phyloP scores from a whole-genome alignment of 2,329 filamentous ascomycete genomes.

The Plectosphaerella plurivora region DNA sequence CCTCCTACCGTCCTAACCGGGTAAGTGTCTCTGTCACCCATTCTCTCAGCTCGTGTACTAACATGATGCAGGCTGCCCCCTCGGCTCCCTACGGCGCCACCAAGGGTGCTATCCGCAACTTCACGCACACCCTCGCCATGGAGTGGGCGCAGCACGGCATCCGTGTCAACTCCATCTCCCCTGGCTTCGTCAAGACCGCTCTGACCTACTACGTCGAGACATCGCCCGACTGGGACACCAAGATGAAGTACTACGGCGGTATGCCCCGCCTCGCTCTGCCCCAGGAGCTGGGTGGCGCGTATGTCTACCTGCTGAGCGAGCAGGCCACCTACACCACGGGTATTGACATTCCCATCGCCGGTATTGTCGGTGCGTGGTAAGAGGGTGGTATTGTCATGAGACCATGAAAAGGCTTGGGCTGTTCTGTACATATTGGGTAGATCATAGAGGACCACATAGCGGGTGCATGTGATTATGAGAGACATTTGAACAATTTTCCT shows the following conservation, averaged over 20 bases:
- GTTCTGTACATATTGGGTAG: neutral
- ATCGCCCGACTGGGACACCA: slow-evolving; percentile 49
- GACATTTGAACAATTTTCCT: too few relatives aligned
- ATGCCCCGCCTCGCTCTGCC: slow-evolving; percentile 50
- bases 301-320: slow-evolving; percentile 50
- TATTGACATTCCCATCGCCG: slow-evolving; percentile 42
- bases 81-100: slow-evolving; percentile 43
- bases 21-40: neutral
- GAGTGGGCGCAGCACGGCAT: slow-evolving; percentile 42
- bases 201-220: slow-evolving; percentile 46
- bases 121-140: slow-evolving; percentile 36
- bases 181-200: slow-evolving; percentile 36
- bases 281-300: slow-evolving; percentile 50
- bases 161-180: slow-evolving; percentile 41
- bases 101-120: slow-evolving; percentile 37
- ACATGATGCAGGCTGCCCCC: slow-evolving; percentile 28
- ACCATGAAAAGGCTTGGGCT: neutral
- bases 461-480: too few relatives aligned
- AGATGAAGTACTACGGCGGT: slow-evolving; percentile 54
- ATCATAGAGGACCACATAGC: too few relatives aligned
- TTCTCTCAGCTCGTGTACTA: neutral
- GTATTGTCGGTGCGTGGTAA: slow-evolving; percentile 22
- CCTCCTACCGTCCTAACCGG: slow-evolving; percentile 42
- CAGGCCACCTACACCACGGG: slow-evolving; percentile 42
- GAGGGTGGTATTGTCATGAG: neutral